A percentile compares a stretch with the other conserved stretches of the same genome.
Conservation (phyloP, 768 basidiomycete genomes). For the Lentinula raphanica region DNA sequence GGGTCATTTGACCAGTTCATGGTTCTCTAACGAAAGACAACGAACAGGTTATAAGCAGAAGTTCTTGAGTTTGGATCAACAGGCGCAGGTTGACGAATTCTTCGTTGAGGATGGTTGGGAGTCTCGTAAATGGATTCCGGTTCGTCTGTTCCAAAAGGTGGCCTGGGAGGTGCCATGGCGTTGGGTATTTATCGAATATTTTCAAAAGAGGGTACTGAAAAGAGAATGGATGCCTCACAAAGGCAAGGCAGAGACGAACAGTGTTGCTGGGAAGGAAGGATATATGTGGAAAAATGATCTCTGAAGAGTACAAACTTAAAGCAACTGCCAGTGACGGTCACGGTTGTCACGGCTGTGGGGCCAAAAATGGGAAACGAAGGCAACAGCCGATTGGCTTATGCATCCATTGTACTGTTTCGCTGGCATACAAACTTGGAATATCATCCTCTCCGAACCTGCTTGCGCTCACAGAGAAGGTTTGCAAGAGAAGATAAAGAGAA, state of each 20-base stretch:
- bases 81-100: slow-evolving; percentile 40
- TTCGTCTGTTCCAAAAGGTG: slow-evolving; percentile 66
- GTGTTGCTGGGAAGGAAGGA: background rate
- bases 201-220: slow-evolving; percentile 15
- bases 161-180: slow-evolving; percentile 43
- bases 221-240: slow-evolving; percentile 28
- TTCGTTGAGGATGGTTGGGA: slow-evolving; percentile 34
- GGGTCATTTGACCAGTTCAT: slow-evolving; percentile 6
- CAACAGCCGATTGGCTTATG: background rate
- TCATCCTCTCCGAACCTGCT: too few species aligned
- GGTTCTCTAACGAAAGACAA: slow-evolving; percentile 13
- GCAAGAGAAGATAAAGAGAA: too few species aligned
- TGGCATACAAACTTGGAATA: too few species aligned
- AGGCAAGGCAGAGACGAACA: slow-evolving; percentile 17
- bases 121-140: slow-evolving; percentile 56
- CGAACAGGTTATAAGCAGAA: slow-evolving; percentile 68
- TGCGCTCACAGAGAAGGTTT: too few species aligned
- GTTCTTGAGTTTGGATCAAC: slow-evolving; percentile 50
- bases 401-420: too few species aligned
- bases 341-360: background rate
- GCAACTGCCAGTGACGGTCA: background rate
- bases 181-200: slow-evolving; percentile 18
- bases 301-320: background rate
- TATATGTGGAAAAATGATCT: background rate
- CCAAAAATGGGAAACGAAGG: background rate